Evolutionary conservation across 176 grass and related monocot genomes (phyloP).

Genomic region (Ananas comosus): DNA sequence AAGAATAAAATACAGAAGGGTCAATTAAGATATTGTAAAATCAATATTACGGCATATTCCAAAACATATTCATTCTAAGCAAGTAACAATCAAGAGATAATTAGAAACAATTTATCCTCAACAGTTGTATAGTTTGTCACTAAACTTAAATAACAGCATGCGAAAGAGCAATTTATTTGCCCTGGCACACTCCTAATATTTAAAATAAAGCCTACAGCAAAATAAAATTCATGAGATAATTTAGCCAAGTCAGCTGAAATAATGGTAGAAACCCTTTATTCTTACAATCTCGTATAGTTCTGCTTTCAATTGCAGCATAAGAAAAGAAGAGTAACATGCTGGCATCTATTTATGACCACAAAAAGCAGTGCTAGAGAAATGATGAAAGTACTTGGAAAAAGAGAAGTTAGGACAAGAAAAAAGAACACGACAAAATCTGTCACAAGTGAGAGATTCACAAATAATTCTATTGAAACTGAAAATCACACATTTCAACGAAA

Average conservation of each 20-base stretch:
- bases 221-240: too few relatives aligned
- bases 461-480: neutral
- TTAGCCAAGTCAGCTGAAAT: too few relatives aligned
- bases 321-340: neutral
- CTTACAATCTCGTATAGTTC: neutral
- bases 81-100: too few relatives aligned
- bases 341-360: neutral
- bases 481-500: neutral
- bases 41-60: neutral
- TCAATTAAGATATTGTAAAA: neutral
- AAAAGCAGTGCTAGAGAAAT: too few relatives aligned
- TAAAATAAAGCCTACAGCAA: neutral
- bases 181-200: neutral
- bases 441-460: neutral
- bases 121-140: too few relatives aligned
- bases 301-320: neutral
- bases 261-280: neutral
- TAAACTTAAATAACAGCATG: neutral
- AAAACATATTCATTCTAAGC: neutral
- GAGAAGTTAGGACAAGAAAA: too few relatives aligned
- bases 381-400: too few relatives aligned
- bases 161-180: neutral
- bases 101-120: too few relatives aligned
- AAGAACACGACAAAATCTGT: too few relatives aligned
- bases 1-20: slow-evolving; percentile 17